phyloP scores from a whole-genome alignment of 345 rosid species.

The Excoecaria cochinchinensis region DNA sequence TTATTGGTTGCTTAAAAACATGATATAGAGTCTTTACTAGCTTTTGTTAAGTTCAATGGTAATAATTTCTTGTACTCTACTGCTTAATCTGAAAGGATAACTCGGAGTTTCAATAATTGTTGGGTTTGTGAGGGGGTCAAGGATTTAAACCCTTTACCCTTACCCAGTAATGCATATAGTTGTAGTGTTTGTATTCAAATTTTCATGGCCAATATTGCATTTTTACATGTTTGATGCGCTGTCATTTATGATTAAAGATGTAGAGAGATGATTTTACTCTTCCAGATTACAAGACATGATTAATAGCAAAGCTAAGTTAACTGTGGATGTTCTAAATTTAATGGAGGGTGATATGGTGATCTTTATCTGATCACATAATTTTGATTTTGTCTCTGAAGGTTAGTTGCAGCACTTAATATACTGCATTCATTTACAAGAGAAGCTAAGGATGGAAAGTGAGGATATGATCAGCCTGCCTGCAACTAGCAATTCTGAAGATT shows the following conservation, averaged over 20 bases:
- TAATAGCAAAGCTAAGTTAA: background rate
- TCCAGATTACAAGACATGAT: background rate
- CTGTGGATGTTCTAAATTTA: background rate
- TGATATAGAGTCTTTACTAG: background rate
- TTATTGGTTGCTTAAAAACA: background rate
- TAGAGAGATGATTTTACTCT: background rate
- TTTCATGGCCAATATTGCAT: background rate
- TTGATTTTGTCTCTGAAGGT: slow-evolving; percentile 24
- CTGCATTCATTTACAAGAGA: slow-evolving; percentile 12
- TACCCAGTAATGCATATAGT: background rate
- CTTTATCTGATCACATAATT: background rate
- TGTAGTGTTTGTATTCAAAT: background rate
- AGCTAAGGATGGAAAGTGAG: slow-evolving; percentile 46
- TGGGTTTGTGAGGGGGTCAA: background rate
- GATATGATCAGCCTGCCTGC: slow-evolving; percentile 36
- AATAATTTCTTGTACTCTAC: background rate
- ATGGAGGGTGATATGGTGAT: background rate
- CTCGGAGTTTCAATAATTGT: background rate
- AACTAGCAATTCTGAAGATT: slow-evolving; percentile 31
- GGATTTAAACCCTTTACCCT: background rate
- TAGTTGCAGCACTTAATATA: slow-evolving; percentile 5
- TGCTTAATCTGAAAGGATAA: background rate
- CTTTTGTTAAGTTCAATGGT: too few relatives aligned
- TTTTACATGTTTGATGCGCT: background rate
- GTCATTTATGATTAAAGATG: background rate